These are phyloP conservation scores for Ceratocystis colombiana DNA, from an alignment of 2,329 filamentous ascomycete species.

Conservation along the genomic window DNA sequence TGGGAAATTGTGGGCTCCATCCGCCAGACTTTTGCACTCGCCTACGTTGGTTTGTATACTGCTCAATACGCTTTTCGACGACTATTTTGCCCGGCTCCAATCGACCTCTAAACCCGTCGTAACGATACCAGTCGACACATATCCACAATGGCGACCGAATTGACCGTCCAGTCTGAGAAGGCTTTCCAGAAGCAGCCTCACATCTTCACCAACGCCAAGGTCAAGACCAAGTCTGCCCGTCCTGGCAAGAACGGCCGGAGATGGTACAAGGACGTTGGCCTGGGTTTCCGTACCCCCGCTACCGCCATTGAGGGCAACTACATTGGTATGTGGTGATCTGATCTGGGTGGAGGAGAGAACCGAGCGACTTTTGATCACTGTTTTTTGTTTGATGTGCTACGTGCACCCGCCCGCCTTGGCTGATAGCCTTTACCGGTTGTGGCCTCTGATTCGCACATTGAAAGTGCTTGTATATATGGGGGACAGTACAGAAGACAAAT, in stretches of 20 bases:
- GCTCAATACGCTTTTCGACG: slow-evolving; percentile 24
- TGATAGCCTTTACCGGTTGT: neutral
- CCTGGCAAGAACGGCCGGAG: slow-evolving; percentile 86
- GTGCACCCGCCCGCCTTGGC: no score
- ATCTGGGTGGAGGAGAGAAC: neutral
- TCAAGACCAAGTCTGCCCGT: slow-evolving; percentile 71
- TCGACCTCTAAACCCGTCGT: slow-evolving; percentile 24
- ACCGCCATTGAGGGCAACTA: slow-evolving; percentile 97
- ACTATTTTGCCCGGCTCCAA: slow-evolving; percentile 24
- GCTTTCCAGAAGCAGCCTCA: slow-evolving; percentile 99
- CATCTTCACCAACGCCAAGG: slow-evolving; percentile 98
- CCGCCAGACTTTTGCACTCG: slow-evolving; percentile 25
- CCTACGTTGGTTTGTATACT: slow-evolving; percentile 20
- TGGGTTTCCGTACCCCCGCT: slow-evolving; percentile 98
- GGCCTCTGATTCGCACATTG: neutral
- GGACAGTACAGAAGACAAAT: neutral
- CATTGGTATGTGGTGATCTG: slow-evolving; percentile 66
- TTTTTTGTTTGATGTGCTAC: neutral
- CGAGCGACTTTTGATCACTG: neutral
- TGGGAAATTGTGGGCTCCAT: slow-evolving; percentile 25
- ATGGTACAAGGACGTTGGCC: slow-evolving; percentile 98
- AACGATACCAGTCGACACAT: slow-evolving; percentile 26
- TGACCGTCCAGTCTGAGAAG: slow-evolving; percentile 99
- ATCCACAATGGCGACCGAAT: slow-evolving; percentile 81
- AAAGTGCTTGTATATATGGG: neutral